Evolutionary conservation across 108 stramenopile species (phyloP).

Genomic region (Poteriospumella lacustris): DNA sequence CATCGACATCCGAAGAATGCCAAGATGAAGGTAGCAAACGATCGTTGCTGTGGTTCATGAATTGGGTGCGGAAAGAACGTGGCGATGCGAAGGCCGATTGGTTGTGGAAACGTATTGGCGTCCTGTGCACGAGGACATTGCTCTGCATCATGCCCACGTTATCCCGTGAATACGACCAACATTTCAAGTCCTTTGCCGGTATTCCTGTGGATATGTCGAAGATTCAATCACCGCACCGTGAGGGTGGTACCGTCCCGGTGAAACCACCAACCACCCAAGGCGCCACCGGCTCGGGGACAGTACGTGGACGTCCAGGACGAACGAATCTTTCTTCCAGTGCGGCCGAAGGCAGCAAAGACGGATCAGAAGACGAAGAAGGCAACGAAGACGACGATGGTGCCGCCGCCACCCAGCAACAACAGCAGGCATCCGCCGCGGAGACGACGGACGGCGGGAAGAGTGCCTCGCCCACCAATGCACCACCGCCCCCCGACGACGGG

Average conservation of each 20-base stretch:
- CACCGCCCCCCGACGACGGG: neutral
- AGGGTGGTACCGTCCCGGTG: neutral
- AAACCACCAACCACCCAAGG: neutral
- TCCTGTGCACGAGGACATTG: slow-evolving; percentile 63
- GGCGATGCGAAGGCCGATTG: slow-evolving; percentile 46
- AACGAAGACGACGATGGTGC: neutral
- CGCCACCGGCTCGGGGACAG: neutral
- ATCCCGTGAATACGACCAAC: slow-evolving; percentile 53
- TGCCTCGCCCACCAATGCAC: neutral
- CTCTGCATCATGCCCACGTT: slow-evolving; percentile 63
- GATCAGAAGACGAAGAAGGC: too few relatives aligned
- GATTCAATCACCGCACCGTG: neutral
- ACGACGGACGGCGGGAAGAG: too few relatives aligned
- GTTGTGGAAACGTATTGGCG: slow-evolving; percentile 63
- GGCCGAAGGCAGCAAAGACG: too few relatives aligned
- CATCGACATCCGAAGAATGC: neutral
- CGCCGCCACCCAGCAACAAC: neutral
- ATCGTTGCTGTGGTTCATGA: slow-evolving; percentile 63
- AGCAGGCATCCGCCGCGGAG: too few relatives aligned
- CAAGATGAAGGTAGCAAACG: slow-evolving; percentile 60
- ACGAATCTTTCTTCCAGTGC: neutral
- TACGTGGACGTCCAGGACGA: neutral
- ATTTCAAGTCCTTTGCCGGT: slow-evolving; percentile 34
- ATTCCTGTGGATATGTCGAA: neutral
- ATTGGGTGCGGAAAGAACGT: slow-evolving; percentile 51